phyloP scores from a whole-genome alignment of 73 alveolate genomes.

The Breviolum minutum region DNA sequence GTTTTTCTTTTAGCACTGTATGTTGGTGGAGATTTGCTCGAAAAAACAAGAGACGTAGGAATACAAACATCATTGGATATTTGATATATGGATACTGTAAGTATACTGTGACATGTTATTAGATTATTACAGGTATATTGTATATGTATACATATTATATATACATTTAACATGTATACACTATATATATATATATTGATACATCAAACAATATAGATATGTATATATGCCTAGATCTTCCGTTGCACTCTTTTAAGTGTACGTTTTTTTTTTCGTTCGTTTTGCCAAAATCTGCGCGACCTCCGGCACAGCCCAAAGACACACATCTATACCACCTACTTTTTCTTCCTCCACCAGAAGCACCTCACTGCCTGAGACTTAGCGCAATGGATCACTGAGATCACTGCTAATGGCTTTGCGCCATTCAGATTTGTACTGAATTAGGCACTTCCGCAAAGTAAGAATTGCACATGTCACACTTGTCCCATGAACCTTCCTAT shows the following conservation, averaged over 20 bases:
- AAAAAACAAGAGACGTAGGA: too few species aligned
- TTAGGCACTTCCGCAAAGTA: background rate
- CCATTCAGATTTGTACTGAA: background rate
- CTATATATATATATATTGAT: too few species aligned
- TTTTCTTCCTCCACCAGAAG: background rate
- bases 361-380: background rate
- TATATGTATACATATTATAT: too few species aligned
- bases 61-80: too few species aligned
- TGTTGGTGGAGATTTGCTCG: too few species aligned
- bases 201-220: too few species aligned
- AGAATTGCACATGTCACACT: background rate
- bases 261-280: background rate
- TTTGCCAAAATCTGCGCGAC: background rate
- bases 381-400: background rate
- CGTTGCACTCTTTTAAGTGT: background rate
- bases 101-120: too few species aligned
- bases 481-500: background rate
- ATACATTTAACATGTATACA: too few species aligned
- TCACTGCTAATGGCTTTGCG: background rate
- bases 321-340: background rate
- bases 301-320: background rate
- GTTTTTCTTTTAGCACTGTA: too few species aligned
- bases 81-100: too few species aligned
- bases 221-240: background rate
- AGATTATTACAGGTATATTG: too few species aligned